These are phyloP conservation scores for Syzygium aqueum DNA, from an alignment of 345 rosid species.

Conservation along the genomic window DNA sequence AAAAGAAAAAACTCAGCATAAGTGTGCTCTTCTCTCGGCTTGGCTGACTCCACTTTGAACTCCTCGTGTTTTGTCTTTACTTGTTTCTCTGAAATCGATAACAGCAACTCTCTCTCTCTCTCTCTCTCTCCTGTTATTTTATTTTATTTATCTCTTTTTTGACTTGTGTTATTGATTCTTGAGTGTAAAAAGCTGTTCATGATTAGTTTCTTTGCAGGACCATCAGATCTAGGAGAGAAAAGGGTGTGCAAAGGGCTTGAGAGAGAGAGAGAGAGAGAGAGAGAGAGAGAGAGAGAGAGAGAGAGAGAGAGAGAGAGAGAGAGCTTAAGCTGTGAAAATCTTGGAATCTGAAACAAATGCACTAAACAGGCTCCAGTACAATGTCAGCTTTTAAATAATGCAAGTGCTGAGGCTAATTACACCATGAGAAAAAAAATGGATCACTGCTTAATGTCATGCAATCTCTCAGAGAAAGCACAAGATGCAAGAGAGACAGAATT, in stretches of 20 bases:
- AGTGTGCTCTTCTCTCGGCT: neutral
- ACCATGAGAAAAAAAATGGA: neutral
- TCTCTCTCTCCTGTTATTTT: neutral
- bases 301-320: neutral
- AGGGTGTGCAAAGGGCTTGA: neutral
- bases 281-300: constrained; percentile 6
- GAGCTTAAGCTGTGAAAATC: constrained; percentile 21
- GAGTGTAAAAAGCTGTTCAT: constrained; percentile 58
- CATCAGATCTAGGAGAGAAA: constrained; percentile 36
- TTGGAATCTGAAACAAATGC: constrained; percentile 35
- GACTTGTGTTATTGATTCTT: constrained; percentile 33
- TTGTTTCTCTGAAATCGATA: constrained; percentile 13
- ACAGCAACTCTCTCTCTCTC: neutral
- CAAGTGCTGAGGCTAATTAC: neutral
- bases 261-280: constrained; percentile 9
- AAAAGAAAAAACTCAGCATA: neutral
- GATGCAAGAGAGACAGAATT: neutral
- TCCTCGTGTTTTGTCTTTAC: constrained; percentile 9
- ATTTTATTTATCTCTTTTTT: neutral
- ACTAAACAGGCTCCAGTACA: neutral
- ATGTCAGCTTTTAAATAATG: neutral
- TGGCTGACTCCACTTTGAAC: constrained; percentile 22
- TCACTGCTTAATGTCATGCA: neutral
- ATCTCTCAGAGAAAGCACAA: neutral
- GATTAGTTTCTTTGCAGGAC: constrained; percentile 38